A percentile compares a stretch with the other conserved stretches of the same genome.
Conservation (phyloP, 768 basidiomycete genomes). For the Tricholoma sp. region DNA sequence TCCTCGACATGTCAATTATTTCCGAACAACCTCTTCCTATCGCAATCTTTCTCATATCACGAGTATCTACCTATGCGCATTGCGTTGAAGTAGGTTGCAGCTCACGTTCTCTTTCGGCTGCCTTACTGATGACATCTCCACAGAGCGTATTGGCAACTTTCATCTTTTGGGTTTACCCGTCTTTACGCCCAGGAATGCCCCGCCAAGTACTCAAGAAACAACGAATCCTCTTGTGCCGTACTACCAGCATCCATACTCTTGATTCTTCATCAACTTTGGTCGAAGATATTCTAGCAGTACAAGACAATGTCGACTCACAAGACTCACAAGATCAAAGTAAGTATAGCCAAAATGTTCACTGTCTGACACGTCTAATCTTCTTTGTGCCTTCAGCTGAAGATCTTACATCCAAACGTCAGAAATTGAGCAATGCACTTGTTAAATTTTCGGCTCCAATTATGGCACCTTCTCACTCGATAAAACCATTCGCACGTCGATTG, state of each 20-base stretch:
- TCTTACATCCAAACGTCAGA: neutral
- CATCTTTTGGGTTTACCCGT: neutral
- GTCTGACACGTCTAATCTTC: neutral
- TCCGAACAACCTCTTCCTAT: constrained; percentile 1
- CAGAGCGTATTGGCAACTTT: neutral
- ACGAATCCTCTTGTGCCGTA: neutral
- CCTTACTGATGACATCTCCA: neutral
- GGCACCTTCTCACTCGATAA: neutral
- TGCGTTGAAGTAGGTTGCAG: neutral
- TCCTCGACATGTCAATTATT: neutral
- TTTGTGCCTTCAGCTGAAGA: neutral
- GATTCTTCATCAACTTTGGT: constrained; percentile 1
- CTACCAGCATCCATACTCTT: neutral
- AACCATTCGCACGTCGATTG: neutral
- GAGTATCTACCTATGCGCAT: neutral
- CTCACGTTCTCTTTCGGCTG: no score
- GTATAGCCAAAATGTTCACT: neutral
- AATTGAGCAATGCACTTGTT: neutral
- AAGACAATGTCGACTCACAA: neutral
- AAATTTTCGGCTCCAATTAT: neutral
- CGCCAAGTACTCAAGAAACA: neutral
- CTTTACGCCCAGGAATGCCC: constrained; percentile 1
- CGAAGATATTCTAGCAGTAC: neutral
- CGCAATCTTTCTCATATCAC: neutral
- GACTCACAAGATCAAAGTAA: neutral